Percentiles rank a stretch among this genome's conserved stretches.
Conservation (phyloP, 768 basidiomycete species). For the Tremella mesenterica region DNA sequence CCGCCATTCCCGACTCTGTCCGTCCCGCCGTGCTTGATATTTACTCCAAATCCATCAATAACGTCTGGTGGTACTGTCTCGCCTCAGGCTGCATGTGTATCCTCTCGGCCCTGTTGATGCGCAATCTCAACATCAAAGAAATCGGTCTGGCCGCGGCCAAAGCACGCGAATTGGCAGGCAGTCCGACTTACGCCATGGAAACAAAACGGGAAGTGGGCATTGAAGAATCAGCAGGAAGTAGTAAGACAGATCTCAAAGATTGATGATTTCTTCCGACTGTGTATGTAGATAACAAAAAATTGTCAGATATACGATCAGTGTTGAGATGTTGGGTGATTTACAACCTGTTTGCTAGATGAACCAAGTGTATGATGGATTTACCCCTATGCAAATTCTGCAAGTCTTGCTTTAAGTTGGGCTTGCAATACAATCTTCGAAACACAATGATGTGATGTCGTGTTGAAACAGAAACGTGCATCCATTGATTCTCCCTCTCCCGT, state of each 20-base stretch:
- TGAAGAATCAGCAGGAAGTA: background rate
- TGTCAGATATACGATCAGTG: no score
- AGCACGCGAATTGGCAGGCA: slow-evolving; percentile 1
- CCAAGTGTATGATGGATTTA: no score
- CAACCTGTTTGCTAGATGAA: no score
- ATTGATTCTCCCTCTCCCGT: no score
- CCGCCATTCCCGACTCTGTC: background rate
- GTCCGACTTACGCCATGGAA: slow-evolving; percentile 8
- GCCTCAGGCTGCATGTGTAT: slow-evolving; percentile 14
- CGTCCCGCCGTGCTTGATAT: slow-evolving; percentile 4
- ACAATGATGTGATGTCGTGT: no score
- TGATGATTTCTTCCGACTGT: no score
- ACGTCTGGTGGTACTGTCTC: slow-evolving; percentile 19
- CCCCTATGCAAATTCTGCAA: no score
- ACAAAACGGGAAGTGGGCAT: background rate
- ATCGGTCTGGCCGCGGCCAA: slow-evolving; percentile 6
- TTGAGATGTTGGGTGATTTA: no score
- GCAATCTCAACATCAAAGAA: slow-evolving; percentile 16
- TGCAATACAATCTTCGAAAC: no score
- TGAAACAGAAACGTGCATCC: no score
- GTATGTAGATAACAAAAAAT: no score
- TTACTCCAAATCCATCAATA: slow-evolving; percentile 8
- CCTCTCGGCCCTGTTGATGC: slow-evolving; percentile 6
- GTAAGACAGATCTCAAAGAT: background rate
- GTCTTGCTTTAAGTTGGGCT: no score